Conservation (phyloP, 495 filamentous ascomycete genomes). For the Talaromyces trachyspermus region DNA sequence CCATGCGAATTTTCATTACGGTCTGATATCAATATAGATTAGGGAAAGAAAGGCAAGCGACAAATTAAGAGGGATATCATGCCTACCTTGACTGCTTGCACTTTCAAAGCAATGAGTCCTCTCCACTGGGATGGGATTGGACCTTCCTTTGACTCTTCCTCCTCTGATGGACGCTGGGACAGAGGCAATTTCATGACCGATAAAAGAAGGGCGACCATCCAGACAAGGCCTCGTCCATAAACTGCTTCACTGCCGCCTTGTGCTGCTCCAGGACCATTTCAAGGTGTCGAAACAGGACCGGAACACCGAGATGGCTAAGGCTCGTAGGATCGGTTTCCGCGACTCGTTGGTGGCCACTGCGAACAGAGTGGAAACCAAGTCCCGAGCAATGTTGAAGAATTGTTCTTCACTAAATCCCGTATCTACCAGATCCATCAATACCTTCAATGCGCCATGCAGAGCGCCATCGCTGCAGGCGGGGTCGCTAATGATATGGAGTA, state of each 20-base stretch:
- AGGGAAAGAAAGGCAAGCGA: neutral
- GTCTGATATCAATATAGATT: slow-evolving; percentile 43
- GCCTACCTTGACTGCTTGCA: slow-evolving; percentile 73
- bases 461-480: slow-evolving; percentile 62
- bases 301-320: slow-evolving; percentile 82
- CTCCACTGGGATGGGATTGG: slow-evolving; percentile 53
- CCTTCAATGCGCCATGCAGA: slow-evolving; percentile 80
- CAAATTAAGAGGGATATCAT: neutral
- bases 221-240: slow-evolving; percentile 75
- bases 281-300: slow-evolving; percentile 85
- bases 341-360: slow-evolving; percentile 68
- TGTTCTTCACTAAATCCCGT: slow-evolving; percentile 89
- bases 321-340: slow-evolving; percentile 66
- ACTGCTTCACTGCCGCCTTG: slow-evolving; percentile 71
- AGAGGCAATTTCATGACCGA: slow-evolving; percentile 63
- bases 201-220: slow-evolving; percentile 80
- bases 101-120: slow-evolving; percentile 75
- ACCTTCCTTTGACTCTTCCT: slow-evolving; percentile 45
- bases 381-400: slow-evolving; percentile 79
- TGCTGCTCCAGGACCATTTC: slow-evolving; percentile 91
- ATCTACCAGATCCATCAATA: slow-evolving; percentile 84
- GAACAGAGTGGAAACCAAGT: slow-evolving; percentile 76
- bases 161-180: slow-evolving; percentile 52
- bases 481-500: slow-evolving; percentile 65
- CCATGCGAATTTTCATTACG: slow-evolving; percentile 75